A percentile compares a stretch with the other conserved stretches of the same genome.
These are phyloP conservation scores for Coemansia sp. DNA, from an alignment of 371 early-diverging fungal genomes.

Conservation along the genomic window DNA sequence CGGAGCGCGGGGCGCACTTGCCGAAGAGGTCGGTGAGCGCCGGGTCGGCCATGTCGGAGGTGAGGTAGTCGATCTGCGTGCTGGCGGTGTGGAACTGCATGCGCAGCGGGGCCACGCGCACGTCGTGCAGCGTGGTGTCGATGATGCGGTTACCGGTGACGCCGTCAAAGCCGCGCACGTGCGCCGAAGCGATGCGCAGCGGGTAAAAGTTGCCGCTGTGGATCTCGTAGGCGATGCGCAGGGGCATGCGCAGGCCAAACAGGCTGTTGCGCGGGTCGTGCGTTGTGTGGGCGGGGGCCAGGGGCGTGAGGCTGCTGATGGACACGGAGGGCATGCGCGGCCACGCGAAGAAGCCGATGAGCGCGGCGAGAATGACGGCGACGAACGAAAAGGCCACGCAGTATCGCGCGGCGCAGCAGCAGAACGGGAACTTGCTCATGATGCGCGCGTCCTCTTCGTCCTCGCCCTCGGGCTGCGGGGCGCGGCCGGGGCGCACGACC, in stretches of 20 bases:
- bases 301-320: constrained; percentile 23
- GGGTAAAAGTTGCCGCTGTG: constrained; percentile 48
- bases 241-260: constrained; percentile 34
- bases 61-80: constrained; percentile 24
- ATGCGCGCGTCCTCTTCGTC: not conserved
- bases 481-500: constrained; percentile 8
- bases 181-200: constrained; percentile 13
- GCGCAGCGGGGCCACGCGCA: constrained; percentile 13
- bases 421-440: constrained; percentile 27
- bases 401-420: constrained; percentile 35
- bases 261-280: constrained; percentile 16
- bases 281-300: constrained; percentile 17
- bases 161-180: constrained; percentile 37
- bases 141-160: constrained; percentile 40
- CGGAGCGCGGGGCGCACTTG: constrained; percentile 34
- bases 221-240: constrained; percentile 39
- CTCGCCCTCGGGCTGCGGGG: not conserved
- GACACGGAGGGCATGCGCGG: constrained; percentile 42
- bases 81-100: constrained; percentile 29
- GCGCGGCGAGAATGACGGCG: constrained; percentile 10
- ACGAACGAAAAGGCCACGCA: constrained; percentile 38
- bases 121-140: constrained; percentile 12
- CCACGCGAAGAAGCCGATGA: constrained; percentile 39
- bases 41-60: constrained; percentile 39
- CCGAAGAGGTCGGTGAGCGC: constrained; percentile 41